A percentile compares a stretch with the other conserved stretches of the same genome.
These are phyloP conservation scores for Schwanniomyces pseudopolymorphus DNA, from an alignment of 805 yeast species.

Conservation along the genomic window DNA sequence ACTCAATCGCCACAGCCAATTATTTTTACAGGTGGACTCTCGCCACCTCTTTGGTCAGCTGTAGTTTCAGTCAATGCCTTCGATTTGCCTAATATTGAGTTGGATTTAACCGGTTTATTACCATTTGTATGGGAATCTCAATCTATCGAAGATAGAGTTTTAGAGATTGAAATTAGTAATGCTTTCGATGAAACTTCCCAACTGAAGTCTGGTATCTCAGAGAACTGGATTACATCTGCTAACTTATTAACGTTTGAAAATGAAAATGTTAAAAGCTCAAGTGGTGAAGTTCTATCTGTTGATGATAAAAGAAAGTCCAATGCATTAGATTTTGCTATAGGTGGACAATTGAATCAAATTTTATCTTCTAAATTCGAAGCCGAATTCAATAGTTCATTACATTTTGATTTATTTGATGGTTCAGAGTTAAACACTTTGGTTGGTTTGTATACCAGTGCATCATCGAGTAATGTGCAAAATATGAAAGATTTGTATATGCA, in stretches of 20 bases:
- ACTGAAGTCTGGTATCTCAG: constrained; percentile 29
- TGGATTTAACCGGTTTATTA: constrained; percentile 69
- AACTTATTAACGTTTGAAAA: constrained; percentile 56
- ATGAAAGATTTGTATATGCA: constrained; percentile 39
- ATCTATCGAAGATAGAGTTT: constrained; percentile 30
- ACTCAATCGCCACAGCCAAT: constrained; percentile 68
- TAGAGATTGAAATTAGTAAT: constrained; percentile 52
- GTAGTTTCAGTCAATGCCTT: constrained; percentile 73
- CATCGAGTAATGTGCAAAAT: constrained; percentile 37
- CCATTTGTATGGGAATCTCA: constrained; percentile 61
- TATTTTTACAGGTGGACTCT: constrained; percentile 76
- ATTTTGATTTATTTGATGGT: constrained; percentile 40
- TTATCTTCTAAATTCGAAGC: constrained; percentile 35
- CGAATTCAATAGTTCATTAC: constrained; percentile 31
- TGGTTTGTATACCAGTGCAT: constrained; percentile 25
- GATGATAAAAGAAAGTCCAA: constrained; percentile 23
- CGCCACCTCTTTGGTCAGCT: constrained; percentile 81
- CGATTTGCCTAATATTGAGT: constrained; percentile 66
- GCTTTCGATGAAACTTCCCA: constrained; percentile 41
- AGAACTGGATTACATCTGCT: constrained; percentile 63
- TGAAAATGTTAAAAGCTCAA: constrained; percentile 31
- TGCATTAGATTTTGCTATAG: constrained; percentile 28
- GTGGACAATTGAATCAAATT: constrained; percentile 37
- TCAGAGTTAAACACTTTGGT: constrained; percentile 27
- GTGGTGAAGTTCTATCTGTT: constrained; percentile 37